phyloP scores from a whole-genome alignment of 2,329 filamentous ascomycete genomes.

The Cercospora janseana region DNA sequence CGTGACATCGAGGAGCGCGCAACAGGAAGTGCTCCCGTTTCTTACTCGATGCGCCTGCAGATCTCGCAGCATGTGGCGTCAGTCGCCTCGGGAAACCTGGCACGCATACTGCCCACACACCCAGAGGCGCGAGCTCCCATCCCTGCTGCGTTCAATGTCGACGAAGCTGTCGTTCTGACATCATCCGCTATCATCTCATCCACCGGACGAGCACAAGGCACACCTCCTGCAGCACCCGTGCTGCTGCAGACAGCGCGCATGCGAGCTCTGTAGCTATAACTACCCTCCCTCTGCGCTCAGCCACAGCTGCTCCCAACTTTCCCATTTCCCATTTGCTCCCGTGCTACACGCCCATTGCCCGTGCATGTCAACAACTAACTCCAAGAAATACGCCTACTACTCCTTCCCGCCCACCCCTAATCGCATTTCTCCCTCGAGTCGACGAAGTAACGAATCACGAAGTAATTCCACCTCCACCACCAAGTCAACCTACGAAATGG shows the following conservation, averaged over 20 bases:
- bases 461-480: conserved; percentile 35
- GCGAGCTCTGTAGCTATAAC: conserved; percentile 24
- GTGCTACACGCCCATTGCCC: conserved; percentile 18
- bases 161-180: conserved; percentile 13
- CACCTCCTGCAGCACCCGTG: conserved; percentile 10
- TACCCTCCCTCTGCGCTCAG: conserved; percentile 20
- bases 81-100: conserved; percentile 16
- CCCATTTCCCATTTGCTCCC: conserved; percentile 23
- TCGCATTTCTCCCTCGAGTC: conserved; percentile 43
- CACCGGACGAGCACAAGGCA: conserved; percentile 10
- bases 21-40: background rate
- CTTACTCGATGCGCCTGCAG: conserved; percentile 15
- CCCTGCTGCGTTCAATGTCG: conserved; percentile 17
- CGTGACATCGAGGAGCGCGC: conserved; percentile 7
- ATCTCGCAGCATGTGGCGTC: conserved; percentile 18
- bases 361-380: conserved; percentile 52
- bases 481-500: conserved; percentile 43
- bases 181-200: conserved; percentile 19
- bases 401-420: conserved; percentile 52
- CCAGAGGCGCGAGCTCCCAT: conserved; percentile 18
- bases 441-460: conserved; percentile 29
- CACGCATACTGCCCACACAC: conserved; percentile 13
- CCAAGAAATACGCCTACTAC: conserved; percentile 52
- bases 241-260: conserved; percentile 13
- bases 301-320: conserved; percentile 21